These are phyloP conservation scores for Penicillium brasilianum DNA, from an alignment of 2,329 filamentous ascomycete genomes.

Conservation along the genomic window DNA sequence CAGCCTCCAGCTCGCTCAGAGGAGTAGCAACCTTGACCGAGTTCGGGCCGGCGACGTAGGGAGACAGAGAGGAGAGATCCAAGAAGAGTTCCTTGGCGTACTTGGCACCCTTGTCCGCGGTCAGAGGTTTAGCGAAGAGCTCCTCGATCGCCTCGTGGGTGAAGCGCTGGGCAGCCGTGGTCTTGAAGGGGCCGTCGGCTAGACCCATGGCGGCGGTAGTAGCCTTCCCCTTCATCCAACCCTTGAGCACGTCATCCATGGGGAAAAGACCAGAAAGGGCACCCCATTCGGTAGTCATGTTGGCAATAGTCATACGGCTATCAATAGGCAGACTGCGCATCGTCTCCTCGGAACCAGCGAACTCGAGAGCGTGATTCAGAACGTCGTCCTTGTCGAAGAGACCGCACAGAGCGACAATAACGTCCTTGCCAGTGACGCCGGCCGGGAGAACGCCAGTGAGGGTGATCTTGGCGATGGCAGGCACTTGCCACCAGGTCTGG, in stretches of 20 bases:
- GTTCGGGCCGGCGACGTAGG: slow-evolving; percentile 86
- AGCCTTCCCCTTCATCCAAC: slow-evolving; percentile 79
- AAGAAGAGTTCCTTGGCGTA: slow-evolving; percentile 86
- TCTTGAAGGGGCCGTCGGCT: slow-evolving; percentile 52
- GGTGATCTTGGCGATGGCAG: slow-evolving; percentile 79
- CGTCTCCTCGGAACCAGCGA: slow-evolving; percentile 79
- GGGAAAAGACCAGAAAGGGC: slow-evolving; percentile 78
- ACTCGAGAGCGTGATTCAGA: slow-evolving; percentile 89
- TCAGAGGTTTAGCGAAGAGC: slow-evolving; percentile 68
- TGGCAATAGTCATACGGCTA: slow-evolving; percentile 69
- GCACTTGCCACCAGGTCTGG: slow-evolving; percentile 86
- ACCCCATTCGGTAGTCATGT: slow-evolving; percentile 85
- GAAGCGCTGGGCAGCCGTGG: slow-evolving; percentile 63
- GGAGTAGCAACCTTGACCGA: slow-evolving; percentile 87
- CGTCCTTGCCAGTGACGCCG: slow-evolving; percentile 90
- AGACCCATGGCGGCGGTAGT: slow-evolving; percentile 69
- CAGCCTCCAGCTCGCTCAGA: slow-evolving; percentile 70
- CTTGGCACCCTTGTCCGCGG: slow-evolving; percentile 74
- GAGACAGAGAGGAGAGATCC: slow-evolving; percentile 80
- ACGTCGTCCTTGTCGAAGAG: slow-evolving; percentile 88
- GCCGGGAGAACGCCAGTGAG: slow-evolving; percentile 74
- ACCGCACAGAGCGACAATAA: slow-evolving; percentile 86
- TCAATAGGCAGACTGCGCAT: slow-evolving; percentile 74
- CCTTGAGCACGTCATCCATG: slow-evolving; percentile 71
- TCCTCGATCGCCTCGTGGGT: slow-evolving; percentile 75